Conservation (phyloP, 2,329 filamentous ascomycete species). For the Diaporthe batatas region DNA sequence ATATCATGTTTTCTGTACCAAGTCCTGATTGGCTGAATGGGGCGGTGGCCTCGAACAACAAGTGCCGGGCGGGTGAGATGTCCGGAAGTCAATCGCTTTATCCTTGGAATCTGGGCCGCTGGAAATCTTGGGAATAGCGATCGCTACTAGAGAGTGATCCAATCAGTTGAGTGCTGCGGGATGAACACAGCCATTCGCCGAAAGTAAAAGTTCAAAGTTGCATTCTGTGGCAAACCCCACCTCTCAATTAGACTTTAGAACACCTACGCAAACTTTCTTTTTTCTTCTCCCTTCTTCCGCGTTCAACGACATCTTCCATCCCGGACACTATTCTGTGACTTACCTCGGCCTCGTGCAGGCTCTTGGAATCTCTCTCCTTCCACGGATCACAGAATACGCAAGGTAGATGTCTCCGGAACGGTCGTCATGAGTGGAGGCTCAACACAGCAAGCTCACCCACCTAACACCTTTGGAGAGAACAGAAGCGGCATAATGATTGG, state of each 20-base stretch:
- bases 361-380: no score
- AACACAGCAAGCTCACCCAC: background rate
- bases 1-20: background rate
- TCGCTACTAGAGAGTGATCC: background rate
- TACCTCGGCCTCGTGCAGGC: background rate
- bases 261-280: background rate
- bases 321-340: background rate
- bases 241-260: background rate
- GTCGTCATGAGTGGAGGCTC: background rate
- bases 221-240: background rate
- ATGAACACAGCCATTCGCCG: background rate
- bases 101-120: no score
- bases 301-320: background rate
- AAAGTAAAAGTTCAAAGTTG: background rate
- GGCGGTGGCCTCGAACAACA: background rate
- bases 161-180: no score
- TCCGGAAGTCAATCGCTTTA: conserved; percentile 6
- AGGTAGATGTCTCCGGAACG: background rate
- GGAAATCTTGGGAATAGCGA: background rate
- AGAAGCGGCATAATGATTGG: conserved; percentile 9
- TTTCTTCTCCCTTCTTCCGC: no score
- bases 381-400: background rate
- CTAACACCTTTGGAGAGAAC: background rate
- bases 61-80: background rate
- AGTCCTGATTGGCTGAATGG: background rate